Conservation (phyloP, 2,329 filamentous ascomycete genomes). For the Hansfordia pulvinata region DNA sequence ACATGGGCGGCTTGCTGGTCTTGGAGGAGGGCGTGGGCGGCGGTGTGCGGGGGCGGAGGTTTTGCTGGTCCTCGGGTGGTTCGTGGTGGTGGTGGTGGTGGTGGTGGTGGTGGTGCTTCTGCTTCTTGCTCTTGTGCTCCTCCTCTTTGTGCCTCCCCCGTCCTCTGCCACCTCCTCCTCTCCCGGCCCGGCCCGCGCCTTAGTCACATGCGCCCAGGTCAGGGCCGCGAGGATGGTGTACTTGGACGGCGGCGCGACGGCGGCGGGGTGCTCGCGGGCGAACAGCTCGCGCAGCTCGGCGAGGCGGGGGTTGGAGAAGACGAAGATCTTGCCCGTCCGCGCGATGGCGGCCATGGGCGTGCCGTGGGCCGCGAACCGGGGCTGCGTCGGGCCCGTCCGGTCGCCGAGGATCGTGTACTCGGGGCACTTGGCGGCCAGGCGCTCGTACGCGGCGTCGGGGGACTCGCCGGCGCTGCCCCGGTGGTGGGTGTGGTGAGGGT, state of each 20-base stretch:
- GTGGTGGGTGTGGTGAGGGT: no score
- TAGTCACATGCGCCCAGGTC: slow-evolving; percentile 24
- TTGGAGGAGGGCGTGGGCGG: no score
- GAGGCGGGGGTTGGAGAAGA: slow-evolving; percentile 20
- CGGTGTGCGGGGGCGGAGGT: no score
- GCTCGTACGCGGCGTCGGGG: slow-evolving; percentile 9
- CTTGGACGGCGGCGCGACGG: slow-evolving; percentile 16
- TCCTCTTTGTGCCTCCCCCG: slow-evolving; percentile 9
- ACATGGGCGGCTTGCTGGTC: no score
- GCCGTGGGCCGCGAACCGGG: slow-evolving; percentile 12
- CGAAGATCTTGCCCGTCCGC: slow-evolving; percentile 27
- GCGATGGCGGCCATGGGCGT: slow-evolving; percentile 14
- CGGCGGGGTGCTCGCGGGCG: slow-evolving; percentile 5
- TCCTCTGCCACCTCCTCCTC: slow-evolving; percentile 22
- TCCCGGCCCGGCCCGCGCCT: slow-evolving; percentile 13
- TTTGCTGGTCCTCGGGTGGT: no score
- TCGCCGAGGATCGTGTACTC: slow-evolving; percentile 21
- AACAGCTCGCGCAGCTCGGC: slow-evolving; percentile 15
- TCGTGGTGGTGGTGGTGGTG: no score
- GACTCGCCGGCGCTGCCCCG: no score
- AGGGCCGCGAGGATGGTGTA: slow-evolving; percentile 25
- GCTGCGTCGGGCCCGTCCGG: slow-evolving; percentile 22
- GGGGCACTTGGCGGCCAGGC: slow-evolving; percentile 18
- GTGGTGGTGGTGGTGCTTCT: no score
- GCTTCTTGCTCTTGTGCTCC: slow-evolving; percentile 1